phyloP scores from a whole-genome alignment of 495 filamentous ascomycete species.

The Hyaloscypha variabilis region DNA sequence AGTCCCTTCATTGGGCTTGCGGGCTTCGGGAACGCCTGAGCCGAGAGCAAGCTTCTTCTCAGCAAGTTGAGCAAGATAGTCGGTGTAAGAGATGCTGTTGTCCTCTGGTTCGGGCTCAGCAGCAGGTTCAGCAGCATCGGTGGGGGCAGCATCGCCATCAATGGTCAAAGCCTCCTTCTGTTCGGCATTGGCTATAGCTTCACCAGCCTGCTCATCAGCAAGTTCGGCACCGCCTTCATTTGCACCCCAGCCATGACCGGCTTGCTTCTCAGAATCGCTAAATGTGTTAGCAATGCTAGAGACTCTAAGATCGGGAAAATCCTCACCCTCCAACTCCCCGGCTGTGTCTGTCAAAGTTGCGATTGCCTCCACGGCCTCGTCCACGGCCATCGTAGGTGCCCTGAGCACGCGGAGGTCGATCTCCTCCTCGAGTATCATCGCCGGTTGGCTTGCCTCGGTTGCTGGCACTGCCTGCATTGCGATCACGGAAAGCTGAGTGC shows the following conservation, averaged over 20 bases:
- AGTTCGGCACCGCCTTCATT: slow-evolving; percentile 76
- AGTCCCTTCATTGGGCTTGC: slow-evolving; percentile 88
- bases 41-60: slow-evolving; percentile 80
- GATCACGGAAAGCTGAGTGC: slow-evolving; percentile 82
- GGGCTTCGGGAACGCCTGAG: slow-evolving; percentile 59
- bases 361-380: slow-evolving; percentile 52
- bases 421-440: slow-evolving; percentile 53
- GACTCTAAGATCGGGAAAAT: slow-evolving; percentile 11
- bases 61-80: slow-evolving; percentile 86
- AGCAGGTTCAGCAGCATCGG: slow-evolving; percentile 35
- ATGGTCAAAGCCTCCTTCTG: slow-evolving; percentile 60
- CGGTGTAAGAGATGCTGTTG: slow-evolving; percentile 82
- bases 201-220: slow-evolving; percentile 86
- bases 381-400: slow-evolving; percentile 59
- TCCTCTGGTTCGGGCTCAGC: slow-evolving; percentile 70
- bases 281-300: slow-evolving; percentile 14
- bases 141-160: slow-evolving; percentile 44
- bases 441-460: slow-evolving; percentile 84
- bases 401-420: slow-evolving; percentile 39
- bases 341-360: slow-evolving; percentile 79
- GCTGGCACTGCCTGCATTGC: slow-evolving; percentile 75
- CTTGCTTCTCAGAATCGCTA: slow-evolving; percentile 89
- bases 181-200: slow-evolving; percentile 82
- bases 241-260: slow-evolving; percentile 87
- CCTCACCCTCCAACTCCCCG: slow-evolving; percentile 70